Percentiles rank a stretch among this genome's conserved stretches.
These are phyloP conservation scores for Fusarium sp. DNA, from an alignment of 2,329 filamentous ascomycete genomes.

Conservation along the genomic window DNA sequence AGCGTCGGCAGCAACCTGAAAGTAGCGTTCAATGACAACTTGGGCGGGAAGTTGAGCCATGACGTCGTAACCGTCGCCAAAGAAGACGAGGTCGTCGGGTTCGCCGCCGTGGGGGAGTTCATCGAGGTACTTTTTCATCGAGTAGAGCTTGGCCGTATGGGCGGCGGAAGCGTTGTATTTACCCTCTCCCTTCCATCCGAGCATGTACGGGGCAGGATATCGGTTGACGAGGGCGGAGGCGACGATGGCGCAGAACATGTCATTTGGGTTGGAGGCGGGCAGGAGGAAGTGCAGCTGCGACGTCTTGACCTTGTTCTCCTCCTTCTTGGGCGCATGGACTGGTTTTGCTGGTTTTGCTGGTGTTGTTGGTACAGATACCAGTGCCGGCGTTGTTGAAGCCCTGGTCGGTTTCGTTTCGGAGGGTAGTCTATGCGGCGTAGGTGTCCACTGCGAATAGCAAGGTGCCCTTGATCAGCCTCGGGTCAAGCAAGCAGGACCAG, in stretches of 20 bases:
- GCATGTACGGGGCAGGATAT: slow-evolving; percentile 51
- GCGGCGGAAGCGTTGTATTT: slow-evolving; percentile 28
- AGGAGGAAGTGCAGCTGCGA: slow-evolving; percentile 52
- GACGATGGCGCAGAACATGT: slow-evolving; percentile 52
- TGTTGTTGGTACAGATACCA: too few species aligned
- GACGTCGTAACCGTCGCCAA: slow-evolving; percentile 70
- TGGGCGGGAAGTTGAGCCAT: slow-evolving; percentile 73
- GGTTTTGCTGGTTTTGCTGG: neutral
- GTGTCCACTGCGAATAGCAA: slow-evolving; percentile 20
- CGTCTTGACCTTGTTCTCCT: slow-evolving; percentile 24
- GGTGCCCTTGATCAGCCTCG: neutral
- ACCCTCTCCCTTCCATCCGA: slow-evolving; percentile 51
- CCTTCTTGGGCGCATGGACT: slow-evolving; percentile 11
- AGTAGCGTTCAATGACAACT: slow-evolving; percentile 70
- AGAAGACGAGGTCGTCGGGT: slow-evolving; percentile 68
- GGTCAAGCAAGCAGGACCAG: neutral
- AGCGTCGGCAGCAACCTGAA: slow-evolving; percentile 60
- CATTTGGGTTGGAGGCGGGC: slow-evolving; percentile 50
- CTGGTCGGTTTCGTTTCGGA: slow-evolving; percentile 13
- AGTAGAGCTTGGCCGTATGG: slow-evolving; percentile 39
- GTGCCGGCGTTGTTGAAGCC: neutral
- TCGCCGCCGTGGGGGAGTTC: slow-evolving; percentile 46
- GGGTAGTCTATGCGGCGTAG: slow-evolving; percentile 10
- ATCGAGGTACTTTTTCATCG: slow-evolving; percentile 51
- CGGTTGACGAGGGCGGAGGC: slow-evolving; percentile 51